A percentile compares a stretch with the other conserved stretches of the same genome.
Conservation (phyloP, 208 protist genomes). For the Wallacemonas sp. region DNA sequence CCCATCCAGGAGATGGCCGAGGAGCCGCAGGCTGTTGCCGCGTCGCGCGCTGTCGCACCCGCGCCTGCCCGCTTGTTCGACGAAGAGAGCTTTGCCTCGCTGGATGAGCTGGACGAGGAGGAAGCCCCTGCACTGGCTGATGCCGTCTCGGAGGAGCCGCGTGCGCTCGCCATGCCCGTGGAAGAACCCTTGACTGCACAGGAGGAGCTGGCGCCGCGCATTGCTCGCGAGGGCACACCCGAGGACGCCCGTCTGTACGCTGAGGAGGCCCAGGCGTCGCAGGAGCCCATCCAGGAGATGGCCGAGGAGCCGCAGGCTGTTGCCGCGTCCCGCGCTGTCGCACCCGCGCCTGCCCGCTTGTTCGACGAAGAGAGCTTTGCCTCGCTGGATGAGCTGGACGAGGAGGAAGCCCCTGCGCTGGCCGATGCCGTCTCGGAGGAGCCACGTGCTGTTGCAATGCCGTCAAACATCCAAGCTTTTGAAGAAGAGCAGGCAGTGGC, state of each 20-base stretch:
- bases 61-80: neutral
- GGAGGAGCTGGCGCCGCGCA: neutral
- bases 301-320: neutral
- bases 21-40: neutral
- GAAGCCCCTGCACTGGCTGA: neutral
- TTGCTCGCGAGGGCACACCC: neutral
- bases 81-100: constrained; percentile 10
- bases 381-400: neutral
- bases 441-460: neutral
- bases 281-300: neutral
- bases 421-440: neutral
- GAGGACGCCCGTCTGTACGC: neutral
- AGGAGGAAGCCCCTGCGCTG: neutral
- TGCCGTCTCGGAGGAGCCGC: neutral
- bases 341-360: neutral
- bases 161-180: neutral
- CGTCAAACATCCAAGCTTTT: neutral
- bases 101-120: constrained; percentile 1
- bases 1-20: neutral
- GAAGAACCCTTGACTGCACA: neutral
- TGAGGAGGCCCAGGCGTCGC: neutral
- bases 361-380: constrained; percentile 11
- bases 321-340: neutral
- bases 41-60: neutral
- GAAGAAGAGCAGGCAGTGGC: neutral